A percentile compares a stretch with the other conserved stretches of the same genome.
These are phyloP conservation scores for Anthracocystis panici-leucophaei DNA, from an alignment of 1,284 basidiomycete species.

Conservation along the genomic window DNA sequence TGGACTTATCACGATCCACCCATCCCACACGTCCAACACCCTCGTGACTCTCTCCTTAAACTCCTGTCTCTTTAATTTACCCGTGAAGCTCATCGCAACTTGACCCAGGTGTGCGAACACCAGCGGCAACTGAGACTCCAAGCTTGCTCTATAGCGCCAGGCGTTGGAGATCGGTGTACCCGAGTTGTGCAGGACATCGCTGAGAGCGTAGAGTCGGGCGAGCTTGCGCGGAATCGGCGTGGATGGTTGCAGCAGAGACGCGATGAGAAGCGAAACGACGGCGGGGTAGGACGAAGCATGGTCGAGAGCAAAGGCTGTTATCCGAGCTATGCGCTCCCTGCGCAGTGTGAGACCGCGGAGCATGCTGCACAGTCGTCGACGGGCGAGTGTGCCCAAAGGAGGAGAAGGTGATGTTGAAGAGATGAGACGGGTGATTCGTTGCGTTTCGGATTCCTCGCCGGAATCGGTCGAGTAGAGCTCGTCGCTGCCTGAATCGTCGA, in stretches of 20 bases:
- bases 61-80: constrained; percentile 58
- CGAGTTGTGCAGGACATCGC: constrained; percentile 97
- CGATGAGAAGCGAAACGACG: constrained; percentile 68
- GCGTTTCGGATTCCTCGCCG: constrained; percentile 87
- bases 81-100: constrained; percentile 44
- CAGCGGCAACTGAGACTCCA: constrained; percentile 45
- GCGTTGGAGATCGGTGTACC: constrained; percentile 84
- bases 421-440: constrained; percentile 80
- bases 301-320: constrained; percentile 94
- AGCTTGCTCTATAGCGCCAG: constrained; percentile 51
- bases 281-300: constrained; percentile 80
- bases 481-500: constrained; percentile 41
- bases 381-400: constrained; percentile 79
- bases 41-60: constrained; percentile 83
- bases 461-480: constrained; percentile 90
- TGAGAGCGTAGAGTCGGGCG: constrained; percentile 91
- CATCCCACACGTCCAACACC: constrained; percentile 92
- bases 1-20: constrained; percentile 80
- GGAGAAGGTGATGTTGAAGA: constrained; percentile 78
- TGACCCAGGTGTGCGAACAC: constrained; percentile 62
- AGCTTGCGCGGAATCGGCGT: constrained; percentile 96
- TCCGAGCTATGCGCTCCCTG: constrained; percentile 88
- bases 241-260: constrained; percentile 75
- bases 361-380: constrained; percentile 87
- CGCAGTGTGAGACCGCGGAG: constrained; percentile 85